phyloP scores from a whole-genome alignment of 2,329 filamentous ascomycete species.

The Esteya vermicola region DNA sequence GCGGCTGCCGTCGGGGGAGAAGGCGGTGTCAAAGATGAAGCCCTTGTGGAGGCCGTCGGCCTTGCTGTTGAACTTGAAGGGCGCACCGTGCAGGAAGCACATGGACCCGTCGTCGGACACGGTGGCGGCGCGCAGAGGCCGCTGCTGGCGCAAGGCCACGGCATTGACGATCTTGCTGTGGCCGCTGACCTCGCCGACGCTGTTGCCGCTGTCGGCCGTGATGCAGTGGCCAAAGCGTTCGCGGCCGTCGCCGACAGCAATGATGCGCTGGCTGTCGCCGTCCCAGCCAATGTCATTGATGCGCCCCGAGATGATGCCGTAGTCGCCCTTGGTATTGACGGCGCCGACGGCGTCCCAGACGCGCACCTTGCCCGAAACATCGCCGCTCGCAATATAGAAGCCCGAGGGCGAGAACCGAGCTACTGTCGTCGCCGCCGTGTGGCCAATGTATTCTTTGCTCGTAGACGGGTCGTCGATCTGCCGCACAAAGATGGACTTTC shows the following conservation, averaged over 20 bases:
- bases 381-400: slow-evolving; percentile 88
- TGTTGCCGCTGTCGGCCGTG: slow-evolving; percentile 90
- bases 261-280: slow-evolving; percentile 88
- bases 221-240: slow-evolving; percentile 90
- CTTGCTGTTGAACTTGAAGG: slow-evolving; percentile 92
- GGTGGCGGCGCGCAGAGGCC: slow-evolving; percentile 82
- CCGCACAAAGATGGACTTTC: slow-evolving; percentile 92
- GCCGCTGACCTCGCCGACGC: slow-evolving; percentile 83
- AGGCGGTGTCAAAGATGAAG: slow-evolving; percentile 77
- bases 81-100: slow-evolving; percentile 85
- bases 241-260: slow-evolving; percentile 89
- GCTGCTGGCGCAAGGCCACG: slow-evolving; percentile 76
- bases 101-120: slow-evolving; percentile 80
- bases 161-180: slow-evolving; percentile 86
- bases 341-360: slow-evolving; percentile 91
- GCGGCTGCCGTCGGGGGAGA: slow-evolving; percentile 71
- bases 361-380: slow-evolving; percentile 68
- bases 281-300: slow-evolving; percentile 98
- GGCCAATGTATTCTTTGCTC: slow-evolving; percentile 81
- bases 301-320: slow-evolving; percentile 82
- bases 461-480: slow-evolving; percentile 80
- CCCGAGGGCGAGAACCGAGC: slow-evolving; percentile 89
- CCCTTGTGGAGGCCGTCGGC: slow-evolving; percentile 66
- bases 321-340: slow-evolving; percentile 78
- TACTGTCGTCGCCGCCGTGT: slow-evolving; percentile 79